phyloP scores from a whole-genome alignment of 257 asterid genomes.

The Ligustrum vulgare region DNA sequence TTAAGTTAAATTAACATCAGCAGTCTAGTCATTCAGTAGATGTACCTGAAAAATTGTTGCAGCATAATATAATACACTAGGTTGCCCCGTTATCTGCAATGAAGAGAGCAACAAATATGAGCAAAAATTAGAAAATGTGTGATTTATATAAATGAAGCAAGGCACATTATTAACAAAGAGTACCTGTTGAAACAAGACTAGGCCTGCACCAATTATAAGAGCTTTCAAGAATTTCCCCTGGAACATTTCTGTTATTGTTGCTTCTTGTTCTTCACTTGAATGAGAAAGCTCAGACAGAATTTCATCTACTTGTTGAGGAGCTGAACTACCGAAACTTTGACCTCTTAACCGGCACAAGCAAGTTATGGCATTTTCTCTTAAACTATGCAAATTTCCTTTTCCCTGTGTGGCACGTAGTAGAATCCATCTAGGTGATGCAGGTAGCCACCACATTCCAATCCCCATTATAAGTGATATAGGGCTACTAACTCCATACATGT shows the following conservation, averaged over 20 bases:
- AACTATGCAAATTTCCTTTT: constrained; percentile 58
- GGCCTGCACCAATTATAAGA: constrained; percentile 83
- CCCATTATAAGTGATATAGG: constrained; percentile 85
- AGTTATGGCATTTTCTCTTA: constrained; percentile 67
- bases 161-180: constrained; percentile 13
- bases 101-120: constrained; percentile 30
- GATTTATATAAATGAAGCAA: not conserved
- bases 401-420: constrained; percentile 81
- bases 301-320: constrained; percentile 74
- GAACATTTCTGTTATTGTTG: constrained; percentile 67
- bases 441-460: constrained; percentile 95
- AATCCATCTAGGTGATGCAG: constrained; percentile 96
- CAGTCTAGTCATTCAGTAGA: constrained; percentile 20
- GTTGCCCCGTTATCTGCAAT: constrained; percentile 95
- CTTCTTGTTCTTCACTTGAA: constrained; percentile 71
- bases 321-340: constrained; percentile 51
- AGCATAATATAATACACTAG: constrained; percentile 96
- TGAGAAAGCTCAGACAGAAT: constrained; percentile 85
- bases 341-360: constrained; percentile 85
- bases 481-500: constrained; percentile 73
- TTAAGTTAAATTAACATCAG: constrained; percentile 10
- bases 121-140: constrained; percentile 15
- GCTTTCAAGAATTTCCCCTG: constrained; percentile 97
- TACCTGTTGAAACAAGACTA: constrained; percentile 96
- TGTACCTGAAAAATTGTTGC: constrained; percentile 88